Evolutionary conservation across 2,329 filamentous ascomycete species (phyloP).

Genomic region (Blastomyces parvus): DNA sequence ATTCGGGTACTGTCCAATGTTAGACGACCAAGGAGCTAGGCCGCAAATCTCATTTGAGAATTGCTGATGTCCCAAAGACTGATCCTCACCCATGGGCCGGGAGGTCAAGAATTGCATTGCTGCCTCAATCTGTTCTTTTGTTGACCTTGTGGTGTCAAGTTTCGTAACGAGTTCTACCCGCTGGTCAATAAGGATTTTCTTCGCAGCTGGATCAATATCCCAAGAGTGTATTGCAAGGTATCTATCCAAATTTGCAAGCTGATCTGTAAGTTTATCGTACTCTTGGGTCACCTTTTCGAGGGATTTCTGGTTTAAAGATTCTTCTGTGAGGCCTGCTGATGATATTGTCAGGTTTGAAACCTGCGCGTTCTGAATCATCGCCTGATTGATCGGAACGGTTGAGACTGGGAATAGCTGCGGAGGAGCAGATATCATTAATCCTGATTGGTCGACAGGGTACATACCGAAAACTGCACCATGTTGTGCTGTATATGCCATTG

Average conservation of each 20-base stretch:
- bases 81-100: not conserved
- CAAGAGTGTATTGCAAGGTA: constrained; percentile 33
- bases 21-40: not conserved
- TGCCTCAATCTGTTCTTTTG: constrained; percentile 28
- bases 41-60: not conserved
- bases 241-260: constrained; percentile 30
- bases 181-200: constrained; percentile 29
- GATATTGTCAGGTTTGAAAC: not conserved
- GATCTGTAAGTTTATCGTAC: constrained; percentile 23
- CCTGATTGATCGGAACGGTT: constrained; percentile 1
- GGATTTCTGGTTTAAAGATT: constrained; percentile 16
- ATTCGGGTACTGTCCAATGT: constrained; percentile 1
- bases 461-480: not conserved
- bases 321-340: constrained; percentile 13
- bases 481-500: not conserved
- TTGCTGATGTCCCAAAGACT: constrained; percentile 2
- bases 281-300: constrained; percentile 25
- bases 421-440: constrained; percentile 14
- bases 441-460: constrained; percentile 2
- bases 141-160: constrained; percentile 28
- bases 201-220: constrained; percentile 28
- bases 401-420: constrained; percentile 11
- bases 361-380: not conserved
- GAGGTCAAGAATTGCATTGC: constrained; percentile 16
- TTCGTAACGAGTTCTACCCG: constrained; percentile 30